Percentiles rank a stretch among this genome's conserved stretches.
These are phyloP conservation scores for Sugiyamaella qingdaonensis DNA, from an alignment of 805 yeast species.

Conservation along the genomic window DNA sequence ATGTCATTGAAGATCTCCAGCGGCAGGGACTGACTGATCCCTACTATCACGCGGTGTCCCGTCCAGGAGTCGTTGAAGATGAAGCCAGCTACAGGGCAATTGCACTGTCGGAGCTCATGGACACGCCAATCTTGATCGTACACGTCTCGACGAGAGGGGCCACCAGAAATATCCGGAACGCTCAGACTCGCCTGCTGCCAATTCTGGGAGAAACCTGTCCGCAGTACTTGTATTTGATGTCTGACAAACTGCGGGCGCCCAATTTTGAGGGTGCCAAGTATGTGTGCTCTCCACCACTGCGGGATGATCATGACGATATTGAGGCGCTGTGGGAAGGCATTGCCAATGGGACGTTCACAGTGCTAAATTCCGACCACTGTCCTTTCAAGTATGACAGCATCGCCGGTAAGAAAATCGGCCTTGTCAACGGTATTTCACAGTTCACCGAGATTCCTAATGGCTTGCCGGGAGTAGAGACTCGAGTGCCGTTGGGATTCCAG, in stretches of 20 bases:
- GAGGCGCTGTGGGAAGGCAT: conserved; percentile 45
- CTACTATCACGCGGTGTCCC: conserved; percentile 42
- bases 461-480: conserved; percentile 46
- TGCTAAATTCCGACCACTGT: conserved; percentile 45
- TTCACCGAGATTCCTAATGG: conserved; percentile 47
- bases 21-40: conserved; percentile 39
- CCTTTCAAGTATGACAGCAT: conserved; percentile 42
- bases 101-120: conserved; percentile 40
- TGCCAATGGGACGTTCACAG: conserved; percentile 46
- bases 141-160: conserved; percentile 46
- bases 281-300: conserved; percentile 48
- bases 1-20: conserved; percentile 39
- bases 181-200: conserved; percentile 42
- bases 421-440: conserved; percentile 39
- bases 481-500: conserved; percentile 42
- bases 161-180: conserved; percentile 38
- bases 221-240: conserved; percentile 44
- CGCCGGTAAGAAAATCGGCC: conserved; percentile 42
- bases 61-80: conserved; percentile 45
- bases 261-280: conserved; percentile 47
- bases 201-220: conserved; percentile 50
- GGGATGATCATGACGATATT: conserved; percentile 38
- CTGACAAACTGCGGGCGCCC: conserved; percentile 34
- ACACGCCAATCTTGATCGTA: conserved; percentile 44
- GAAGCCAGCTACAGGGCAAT: conserved; percentile 50